Evolutionary conservation across 805 yeast species (phyloP).

Genomic region (Suhomyces prunicola): DNA sequence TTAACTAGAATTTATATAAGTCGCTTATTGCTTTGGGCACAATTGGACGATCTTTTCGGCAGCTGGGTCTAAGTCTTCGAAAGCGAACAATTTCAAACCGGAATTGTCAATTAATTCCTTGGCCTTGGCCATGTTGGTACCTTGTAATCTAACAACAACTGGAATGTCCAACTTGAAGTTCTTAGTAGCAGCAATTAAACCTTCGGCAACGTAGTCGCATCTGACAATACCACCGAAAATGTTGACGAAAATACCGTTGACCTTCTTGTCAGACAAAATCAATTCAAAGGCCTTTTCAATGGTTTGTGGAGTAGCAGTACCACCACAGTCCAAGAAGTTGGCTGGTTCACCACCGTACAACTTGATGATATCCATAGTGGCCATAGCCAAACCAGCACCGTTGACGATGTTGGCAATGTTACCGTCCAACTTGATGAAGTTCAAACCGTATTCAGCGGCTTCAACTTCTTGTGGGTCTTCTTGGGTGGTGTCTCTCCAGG

Average conservation of each 20-base stretch:
- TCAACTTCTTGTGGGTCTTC: conserved; percentile 97
- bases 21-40: conserved; percentile 30
- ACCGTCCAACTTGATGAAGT: conserved; percentile 97
- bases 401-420: conserved; percentile 98
- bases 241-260: conserved; percentile 94
- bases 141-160: conserved; percentile 97
- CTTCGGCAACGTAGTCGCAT: conserved; percentile 98
- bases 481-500: conserved; percentile 96
- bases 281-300: conserved; percentile 95
- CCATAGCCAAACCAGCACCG: conserved; percentile 99
- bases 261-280: conserved; percentile 84
- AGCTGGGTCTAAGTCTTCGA: conserved; percentile 93
- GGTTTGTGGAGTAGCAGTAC: conserved; percentile 99
- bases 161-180: conserved; percentile 88
- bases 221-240: conserved; percentile 99
- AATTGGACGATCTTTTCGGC: conserved; percentile 91
- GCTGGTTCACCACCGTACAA: conserved; percentile 99
- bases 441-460: conserved; percentile 86
- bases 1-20: background rate
- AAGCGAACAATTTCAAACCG: conserved; percentile 88
- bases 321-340: conserved; percentile 99
- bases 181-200: conserved; percentile 92
- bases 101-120: conserved; percentile 80
- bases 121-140: conserved; percentile 91
- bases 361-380: conserved; percentile 99